A percentile compares a stretch with the other conserved stretches of the same genome.
Evolutionary conservation across 176 grass and related monocot genomes (phyloP).

Genomic region (Paspalum notatum): DNA sequence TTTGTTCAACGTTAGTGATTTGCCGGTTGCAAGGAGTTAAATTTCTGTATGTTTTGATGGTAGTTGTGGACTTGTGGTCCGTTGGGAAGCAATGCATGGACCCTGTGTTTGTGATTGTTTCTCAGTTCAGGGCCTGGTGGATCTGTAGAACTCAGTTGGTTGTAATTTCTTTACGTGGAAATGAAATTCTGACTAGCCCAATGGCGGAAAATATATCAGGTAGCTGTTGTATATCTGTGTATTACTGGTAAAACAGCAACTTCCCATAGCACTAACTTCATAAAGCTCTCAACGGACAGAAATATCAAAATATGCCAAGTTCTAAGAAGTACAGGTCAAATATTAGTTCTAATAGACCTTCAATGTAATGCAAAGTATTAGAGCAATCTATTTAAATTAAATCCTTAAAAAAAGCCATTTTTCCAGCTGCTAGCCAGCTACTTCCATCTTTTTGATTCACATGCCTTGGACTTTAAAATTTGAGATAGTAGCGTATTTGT

Average conservation of each 20-base stretch:
- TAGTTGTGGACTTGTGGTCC: too few species aligned
- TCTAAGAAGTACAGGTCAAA: background rate
- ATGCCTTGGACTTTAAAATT: background rate
- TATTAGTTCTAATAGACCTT: background rate
- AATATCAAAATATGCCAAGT: background rate
- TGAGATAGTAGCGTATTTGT: background rate
- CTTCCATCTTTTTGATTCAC: background rate
- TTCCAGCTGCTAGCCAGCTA: background rate
- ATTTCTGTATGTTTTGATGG: too few species aligned
- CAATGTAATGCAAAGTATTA: background rate
- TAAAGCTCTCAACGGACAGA: background rate
- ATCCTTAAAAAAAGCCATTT: conserved; percentile 19
- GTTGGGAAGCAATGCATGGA: too few species aligned
- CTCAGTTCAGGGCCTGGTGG: too few species aligned
- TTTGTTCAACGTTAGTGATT: too few species aligned
- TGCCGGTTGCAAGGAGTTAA: too few species aligned
- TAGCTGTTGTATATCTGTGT: background rate
- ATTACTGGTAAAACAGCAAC: conserved; percentile 4
- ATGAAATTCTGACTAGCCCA: too few species aligned
- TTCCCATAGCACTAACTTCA: background rate
- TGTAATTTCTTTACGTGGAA: too few species aligned
- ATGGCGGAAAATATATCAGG: background rate
- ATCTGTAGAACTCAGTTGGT: too few species aligned
- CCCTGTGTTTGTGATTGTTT: too few species aligned
- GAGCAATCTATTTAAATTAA: background rate